Evolutionary conservation across 352 stramenopile genomes (phyloP).

Genomic region (Globisporangium paddicum): DNA sequence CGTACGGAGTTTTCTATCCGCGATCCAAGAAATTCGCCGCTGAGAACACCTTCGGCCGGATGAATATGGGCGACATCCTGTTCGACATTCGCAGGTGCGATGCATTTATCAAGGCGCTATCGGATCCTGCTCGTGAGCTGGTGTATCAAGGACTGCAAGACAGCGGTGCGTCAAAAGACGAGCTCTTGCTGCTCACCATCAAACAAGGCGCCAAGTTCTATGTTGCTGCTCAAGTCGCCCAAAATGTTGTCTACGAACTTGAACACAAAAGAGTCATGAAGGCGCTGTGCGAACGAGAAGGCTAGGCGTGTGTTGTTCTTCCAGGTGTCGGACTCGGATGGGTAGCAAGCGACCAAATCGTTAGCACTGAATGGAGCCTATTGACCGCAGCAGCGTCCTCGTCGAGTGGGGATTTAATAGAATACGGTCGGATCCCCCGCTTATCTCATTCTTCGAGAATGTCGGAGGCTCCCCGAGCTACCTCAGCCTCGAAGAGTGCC

Average conservation of each 20-base stretch:
- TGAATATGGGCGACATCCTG: background rate
- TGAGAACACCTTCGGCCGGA: background rate
- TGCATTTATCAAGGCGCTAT: background rate
- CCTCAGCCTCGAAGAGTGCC: background rate
- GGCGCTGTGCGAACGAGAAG: background rate
- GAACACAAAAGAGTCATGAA: background rate
- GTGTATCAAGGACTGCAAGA: background rate
- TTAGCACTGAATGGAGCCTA: background rate
- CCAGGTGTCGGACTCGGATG: background rate
- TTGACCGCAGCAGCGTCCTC: background rate
- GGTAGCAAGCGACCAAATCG: background rate
- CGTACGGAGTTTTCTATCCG: constrained; percentile 5
- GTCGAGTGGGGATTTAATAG: background rate
- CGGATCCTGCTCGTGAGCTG: constrained; percentile 4
- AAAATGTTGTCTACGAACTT: background rate
- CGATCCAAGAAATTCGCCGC: background rate
- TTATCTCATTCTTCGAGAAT: background rate
- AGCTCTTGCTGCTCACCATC: background rate
- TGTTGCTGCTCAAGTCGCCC: background rate
- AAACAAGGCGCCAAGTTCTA: background rate
- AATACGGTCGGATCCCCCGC: no score
- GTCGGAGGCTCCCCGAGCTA: background rate
- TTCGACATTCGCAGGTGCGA: background rate
- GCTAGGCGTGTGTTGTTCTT: background rate
- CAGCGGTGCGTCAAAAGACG: background rate